Percentiles rank a stretch among this genome's conserved stretches.
These are phyloP conservation scores for Aureobasidium pullulans DNA, from an alignment of 2,329 filamentous ascomycete genomes.

Conservation along the genomic window DNA sequence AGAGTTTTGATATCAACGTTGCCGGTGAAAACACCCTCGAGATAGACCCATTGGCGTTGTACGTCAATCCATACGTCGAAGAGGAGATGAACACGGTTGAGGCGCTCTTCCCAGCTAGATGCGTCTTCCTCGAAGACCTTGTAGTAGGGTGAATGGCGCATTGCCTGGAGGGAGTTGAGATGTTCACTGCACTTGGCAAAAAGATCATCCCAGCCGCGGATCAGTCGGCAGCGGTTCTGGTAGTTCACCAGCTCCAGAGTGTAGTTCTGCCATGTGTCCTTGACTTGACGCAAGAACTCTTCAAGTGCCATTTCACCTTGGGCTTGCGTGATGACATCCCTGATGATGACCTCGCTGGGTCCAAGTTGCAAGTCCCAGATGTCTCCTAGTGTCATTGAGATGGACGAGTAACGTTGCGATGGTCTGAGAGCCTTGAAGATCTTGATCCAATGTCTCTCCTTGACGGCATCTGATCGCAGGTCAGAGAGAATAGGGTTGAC, in stretches of 20 bases:
- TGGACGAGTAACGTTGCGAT: slow-evolving; percentile 84
- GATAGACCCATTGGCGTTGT: slow-evolving; percentile 99
- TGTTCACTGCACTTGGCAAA: slow-evolving; percentile 99
- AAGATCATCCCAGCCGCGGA: slow-evolving; percentile 94
- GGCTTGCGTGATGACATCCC: slow-evolving; percentile 88
- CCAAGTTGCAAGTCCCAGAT: slow-evolving; percentile 95
- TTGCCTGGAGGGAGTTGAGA: slow-evolving; percentile 91
- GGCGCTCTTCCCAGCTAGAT: slow-evolving; percentile 91
- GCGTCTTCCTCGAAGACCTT: slow-evolving; percentile 99
- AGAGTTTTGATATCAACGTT: slow-evolving; percentile 99
- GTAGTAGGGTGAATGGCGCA: slow-evolving; percentile 98
- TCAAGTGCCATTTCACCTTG: slow-evolving; percentile 98
- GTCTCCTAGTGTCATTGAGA: slow-evolving; percentile 93
- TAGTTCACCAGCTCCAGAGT: slow-evolving; percentile 91
- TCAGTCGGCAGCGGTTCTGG: slow-evolving; percentile 95
- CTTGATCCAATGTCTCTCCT: slow-evolving; percentile 93
- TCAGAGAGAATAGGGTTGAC: slow-evolving; percentile 83
- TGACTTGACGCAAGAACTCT: slow-evolving; percentile 92
- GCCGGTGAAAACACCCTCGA: slow-evolving; percentile 96
- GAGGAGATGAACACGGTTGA: slow-evolving; percentile 92
- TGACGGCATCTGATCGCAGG: slow-evolving; percentile 91
- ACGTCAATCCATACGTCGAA: slow-evolving; percentile 99
- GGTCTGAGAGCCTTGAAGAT: slow-evolving; percentile 96
- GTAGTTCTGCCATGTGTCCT: slow-evolving; percentile 95
- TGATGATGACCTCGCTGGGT: slow-evolving; percentile 78